phyloP scores from a whole-genome alignment of 202 grass and related monocot species.

The Hordeum pubiflorum region DNA sequence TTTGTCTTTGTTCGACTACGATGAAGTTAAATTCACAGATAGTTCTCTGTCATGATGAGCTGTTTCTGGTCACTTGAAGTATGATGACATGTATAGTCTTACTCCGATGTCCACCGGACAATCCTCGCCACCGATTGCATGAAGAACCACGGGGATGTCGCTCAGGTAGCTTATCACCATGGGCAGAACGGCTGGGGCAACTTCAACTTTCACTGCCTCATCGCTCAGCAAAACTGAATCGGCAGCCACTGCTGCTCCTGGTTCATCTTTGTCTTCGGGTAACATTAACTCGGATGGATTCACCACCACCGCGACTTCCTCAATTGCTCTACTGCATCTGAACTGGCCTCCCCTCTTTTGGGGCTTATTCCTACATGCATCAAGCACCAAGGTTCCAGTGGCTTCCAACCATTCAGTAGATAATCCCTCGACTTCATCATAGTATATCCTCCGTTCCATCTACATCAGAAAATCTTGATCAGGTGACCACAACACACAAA shows the following conservation, averaged over 20 bases:
- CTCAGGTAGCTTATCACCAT: constrained; percentile 62
- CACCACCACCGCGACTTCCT: constrained; percentile 65
- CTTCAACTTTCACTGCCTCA: constrained; percentile 24
- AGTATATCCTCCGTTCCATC: constrained; percentile 88
- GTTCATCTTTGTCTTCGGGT: constrained; percentile 39
- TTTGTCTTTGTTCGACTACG: constrained; percentile 9
- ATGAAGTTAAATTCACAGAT: constrained; percentile 12
- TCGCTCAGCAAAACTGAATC: constrained; percentile 29
- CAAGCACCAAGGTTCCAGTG: constrained; percentile 68
- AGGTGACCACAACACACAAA: constrained; percentile 1
- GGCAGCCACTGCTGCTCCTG: constrained; percentile 23
- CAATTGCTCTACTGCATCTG: constrained; percentile 51
- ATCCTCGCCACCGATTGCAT: constrained; percentile 68
- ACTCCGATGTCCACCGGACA: constrained; percentile 62
- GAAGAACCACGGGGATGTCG: constrained; percentile 69
- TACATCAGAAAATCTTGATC: constrained; percentile 36
- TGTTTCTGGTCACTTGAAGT: constrained; percentile 49
- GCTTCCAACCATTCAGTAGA: constrained; percentile 76
- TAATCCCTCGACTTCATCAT: constrained; percentile 82
- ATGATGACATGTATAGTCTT: constrained; percentile 61
- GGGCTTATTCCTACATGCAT: constrained; percentile 50
- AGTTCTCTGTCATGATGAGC: constrained; percentile 7
- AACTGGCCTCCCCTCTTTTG: constrained; percentile 46
- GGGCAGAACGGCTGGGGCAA: constrained; percentile 53
- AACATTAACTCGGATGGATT: constrained; percentile 48